These are phyloP conservation scores for Syncephalastrum contaminatum DNA, from an alignment of 371 early-diverging fungal genomes.

Conservation along the genomic window DNA sequence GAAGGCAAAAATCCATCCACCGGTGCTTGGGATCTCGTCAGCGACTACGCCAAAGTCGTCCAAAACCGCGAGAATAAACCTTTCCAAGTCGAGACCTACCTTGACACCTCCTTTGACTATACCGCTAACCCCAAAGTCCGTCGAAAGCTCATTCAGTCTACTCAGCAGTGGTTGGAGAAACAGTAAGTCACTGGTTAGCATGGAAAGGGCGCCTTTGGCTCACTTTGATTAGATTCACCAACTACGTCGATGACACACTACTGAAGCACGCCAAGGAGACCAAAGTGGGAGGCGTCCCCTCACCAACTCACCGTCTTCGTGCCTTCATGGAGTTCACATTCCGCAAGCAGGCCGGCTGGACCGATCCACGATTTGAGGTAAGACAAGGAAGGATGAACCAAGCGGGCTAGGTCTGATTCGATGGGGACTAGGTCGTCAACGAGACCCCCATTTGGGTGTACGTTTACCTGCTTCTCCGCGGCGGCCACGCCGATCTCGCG, in stretches of 20 bases:
- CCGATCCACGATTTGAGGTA: conserved; percentile 54
- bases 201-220: not conserved
- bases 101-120: no score
- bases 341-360: conserved; percentile 48
- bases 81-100: no score
- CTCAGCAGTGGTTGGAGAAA: conserved; percentile 16
- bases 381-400: not conserved
- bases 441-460: conserved; percentile 83
- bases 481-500: conserved; percentile 67
- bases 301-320: conserved; percentile 59
- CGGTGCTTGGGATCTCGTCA: no score
- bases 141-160: conserved; percentile 7
- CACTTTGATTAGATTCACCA: conserved; percentile 24
- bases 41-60: no score
- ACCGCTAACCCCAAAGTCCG: no score
- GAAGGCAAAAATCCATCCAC: no score
- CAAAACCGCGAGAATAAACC: no score
- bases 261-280: conserved; percentile 62
- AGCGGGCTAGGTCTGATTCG: not conserved
- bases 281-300: conserved; percentile 70
- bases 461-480: conserved; percentile 75
- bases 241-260: conserved; percentile 58
- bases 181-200: conserved; percentile 8
- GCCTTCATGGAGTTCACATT: conserved; percentile 69
- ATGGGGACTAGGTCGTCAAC: conserved; percentile 42